Evolutionary conservation across 495 filamentous ascomycete genomes (phyloP), one percentile per base, ranked within the genome.

Genomic region (Penicillium diatomitis): DNA sequence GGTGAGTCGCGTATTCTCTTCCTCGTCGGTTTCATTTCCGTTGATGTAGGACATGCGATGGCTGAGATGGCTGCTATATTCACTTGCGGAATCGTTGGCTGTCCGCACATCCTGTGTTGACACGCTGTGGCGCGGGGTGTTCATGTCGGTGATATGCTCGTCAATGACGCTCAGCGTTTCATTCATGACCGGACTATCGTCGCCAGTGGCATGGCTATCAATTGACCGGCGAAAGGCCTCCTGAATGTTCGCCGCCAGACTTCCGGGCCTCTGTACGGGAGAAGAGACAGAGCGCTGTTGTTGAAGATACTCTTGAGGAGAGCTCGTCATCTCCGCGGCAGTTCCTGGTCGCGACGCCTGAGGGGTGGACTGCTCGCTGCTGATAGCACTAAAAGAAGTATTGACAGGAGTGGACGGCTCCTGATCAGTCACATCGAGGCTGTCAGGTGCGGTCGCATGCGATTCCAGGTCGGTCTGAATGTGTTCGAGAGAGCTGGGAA

Each of bases 131-230:
- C 82, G 78, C 39, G 88, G 80, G 5, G 83, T 88, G 61, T 83
- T 83, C 68, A 99, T 83, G 61, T 96, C 88, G 28, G 89, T 96
- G 41, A 99, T 97, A 62, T 96, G 94, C 66, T 99, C 94, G 58
- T 99, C 81, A 58, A 99, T 99, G 32, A 97, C 94, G 57, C 88
- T 95, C 49, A 99, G 67, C 0, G 94, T 97, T 60, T 99, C 91
- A 60, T 95, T 89, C 74, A 99, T 87, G 29, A 97, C 90, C 3
- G 90, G 87, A 59, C 87, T 90, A 29, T 81, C 77, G 53, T 80
- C 70, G 33, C 69, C 67, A 50, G 65, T 68, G 48, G 67, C 41
- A 50, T 75, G 62, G 51, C 65, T 58, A 52, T 68, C 60, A 29
- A 79, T 59, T 36, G 71, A 63, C 51, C 78, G 60, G 11, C 68